Evolutionary conservation across 345 rosid species (phyloP), one percentile per base, ranked within the genome.

Genomic region (Salix brachista): DNA sequence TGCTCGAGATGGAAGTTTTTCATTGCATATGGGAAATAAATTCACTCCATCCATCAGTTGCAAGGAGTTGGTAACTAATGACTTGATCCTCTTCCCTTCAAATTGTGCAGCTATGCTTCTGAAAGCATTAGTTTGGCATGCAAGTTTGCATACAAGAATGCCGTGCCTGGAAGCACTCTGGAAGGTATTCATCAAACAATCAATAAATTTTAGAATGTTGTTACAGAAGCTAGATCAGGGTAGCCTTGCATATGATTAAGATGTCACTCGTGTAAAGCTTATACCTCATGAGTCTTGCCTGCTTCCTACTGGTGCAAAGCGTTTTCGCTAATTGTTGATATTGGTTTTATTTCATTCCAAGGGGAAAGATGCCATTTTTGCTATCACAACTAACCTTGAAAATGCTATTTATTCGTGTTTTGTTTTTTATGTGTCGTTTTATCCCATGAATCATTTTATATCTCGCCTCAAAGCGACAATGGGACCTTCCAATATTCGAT

Each of bases 51-150:
- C 64, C 48, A 25, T 23, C 39, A 13, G 23, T 69, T 52, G 50
- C 26, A 77, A 46, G 61, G 69, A 72, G 18, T 19, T 50, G 21
- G 30, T 54, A 1, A 26, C 19, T 6, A 54, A 26, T 58, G 37
- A n/a, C 18, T 21, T 77, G 36, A 69, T 62, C 44, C 5, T 77
- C 52, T 34, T 48, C 72, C 26, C 75, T 76, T 72, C 58, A 50
- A 13, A 32, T 56, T 69, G 56, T 87, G 76, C 80, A 96, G 98
- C 82, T 93, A 90, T 75, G 97, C 99, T 65, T 88, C 96, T 80
- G 97, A 92, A 84, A 92, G 98, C 82, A 80, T 94, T 68, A 75
- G 79, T 70, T 82, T 92, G 84, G 98, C 98, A 16, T 94, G 98
- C 87, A 90, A 88, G 80, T 92, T 71, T 32, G 97, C 95, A 48